Evolutionary conservation across 192 early-diverging fungal species (phyloP).

Genomic region (Coemansia sp.): DNA sequence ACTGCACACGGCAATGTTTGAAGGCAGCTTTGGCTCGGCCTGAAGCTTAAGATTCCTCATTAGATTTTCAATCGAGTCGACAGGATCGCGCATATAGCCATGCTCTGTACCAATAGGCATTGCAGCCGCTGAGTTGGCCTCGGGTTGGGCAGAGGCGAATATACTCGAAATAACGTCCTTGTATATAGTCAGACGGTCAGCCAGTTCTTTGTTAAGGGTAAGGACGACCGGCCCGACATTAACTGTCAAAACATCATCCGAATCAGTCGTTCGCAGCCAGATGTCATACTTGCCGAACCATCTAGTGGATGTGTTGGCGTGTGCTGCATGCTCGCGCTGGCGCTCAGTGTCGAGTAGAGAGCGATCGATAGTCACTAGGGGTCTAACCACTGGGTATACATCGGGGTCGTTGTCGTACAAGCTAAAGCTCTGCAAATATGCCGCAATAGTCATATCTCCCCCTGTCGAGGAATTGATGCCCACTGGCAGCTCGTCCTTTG

Average conservation of each 20-base stretch:
- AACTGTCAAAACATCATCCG: slow-evolving; percentile 28
- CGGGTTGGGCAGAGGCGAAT: background rate
- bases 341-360: slow-evolving; percentile 10
- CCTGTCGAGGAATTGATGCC: background rate
- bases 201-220: slow-evolving; percentile 41
- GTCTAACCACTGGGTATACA: slow-evolving; percentile 35
- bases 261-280: slow-evolving; percentile 28
- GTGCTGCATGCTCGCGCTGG: background rate
- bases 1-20: slow-evolving; percentile 47
- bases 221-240: slow-evolving; percentile 40
- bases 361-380: slow-evolving; percentile 32
- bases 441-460: slow-evolving; percentile 24
- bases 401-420: slow-evolving; percentile 48
- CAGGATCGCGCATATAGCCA: slow-evolving; percentile 12
- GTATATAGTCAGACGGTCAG: slow-evolving; percentile 33
- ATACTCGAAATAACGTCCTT: slow-evolving; percentile 23
- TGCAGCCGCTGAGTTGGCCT: background rate
- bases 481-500: background rate
- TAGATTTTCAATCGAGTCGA: slow-evolving; percentile 41
- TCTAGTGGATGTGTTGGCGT: background rate
- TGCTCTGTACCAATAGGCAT: background rate
- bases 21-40: slow-evolving; percentile 27
- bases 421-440: slow-evolving; percentile 31
- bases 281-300: slow-evolving; percentile 32
- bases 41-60: slow-evolving; percentile 42